Base-by-base conservation (phyloP, 345 rosid genomes). In the Mallotus nudiflorus region DNA sequence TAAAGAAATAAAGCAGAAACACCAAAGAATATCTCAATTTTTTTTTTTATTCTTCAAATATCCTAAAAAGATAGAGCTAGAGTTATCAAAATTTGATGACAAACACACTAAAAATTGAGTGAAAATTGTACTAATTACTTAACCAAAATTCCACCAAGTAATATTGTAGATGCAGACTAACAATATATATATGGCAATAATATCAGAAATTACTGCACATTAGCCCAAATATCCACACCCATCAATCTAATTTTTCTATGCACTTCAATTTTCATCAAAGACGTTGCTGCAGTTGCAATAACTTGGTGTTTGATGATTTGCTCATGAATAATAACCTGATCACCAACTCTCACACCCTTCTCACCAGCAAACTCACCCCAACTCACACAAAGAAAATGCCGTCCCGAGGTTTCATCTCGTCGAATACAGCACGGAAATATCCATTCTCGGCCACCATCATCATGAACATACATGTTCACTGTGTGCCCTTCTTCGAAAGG, bases 151-250 rank as follows among this genome's bases (percentile, higher is more conserved):
- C n/a, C n/a, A n/a, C n/a, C n/a, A n/a, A n/a, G n/a, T n/a, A n/a
- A n/a, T n/a, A n/a, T n/a, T n/a, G n/a, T n/a, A n/a, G n/a, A n/a
- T n/a, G n/a, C n/a, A n/a, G n/a, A n/a, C n/a, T n/a, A n/a, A n/a
- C n/a, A n/a, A n/a, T n/a, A n/a, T n/a, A n/a, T n/a, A n/a, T n/a
- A n/a, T n/a, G n/a, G n/a, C n/a, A 33, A 33, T 6, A 33, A 33
- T 33, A 33, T 33, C 37, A 33, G 4, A 6, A 33, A 11, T 59
- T 6, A 59, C 3, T 9, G 6, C 37, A 63, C 4, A 24, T 12
- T 45, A 24, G 20, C 67, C 67, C 67, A 63, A 63, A 63, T 63
- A 63, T 63, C 53, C 1, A 27, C 53, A 24, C 67, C 52, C 16
- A 63, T 44, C 53, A 63, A 14, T 45, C 67, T 63, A 33, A 63